Evolutionary conservation across 1,139 yeast genomes (phyloP), one percentile per base, ranked within the genome.

Genomic region (Sugiyamaella novakii): DNA sequence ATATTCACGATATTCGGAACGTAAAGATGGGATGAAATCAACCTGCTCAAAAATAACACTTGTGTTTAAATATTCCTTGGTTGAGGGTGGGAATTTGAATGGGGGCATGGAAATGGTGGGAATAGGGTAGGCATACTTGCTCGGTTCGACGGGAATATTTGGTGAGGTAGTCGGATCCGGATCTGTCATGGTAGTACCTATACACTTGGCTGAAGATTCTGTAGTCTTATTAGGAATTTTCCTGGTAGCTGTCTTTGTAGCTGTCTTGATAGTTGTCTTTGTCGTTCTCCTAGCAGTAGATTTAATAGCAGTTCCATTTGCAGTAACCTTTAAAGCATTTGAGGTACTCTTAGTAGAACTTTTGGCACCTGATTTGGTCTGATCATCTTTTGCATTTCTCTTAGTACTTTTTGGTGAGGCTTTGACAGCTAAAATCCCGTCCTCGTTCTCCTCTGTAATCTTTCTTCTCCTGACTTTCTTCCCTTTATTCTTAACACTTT

Each of bases 1-100:
- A 18, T 39, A 39, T 19, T 39, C 43, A 15, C 29, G 19, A 12
- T 39, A 39, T 39, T 29, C 43, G n/a, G 43, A 39, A 5, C 43
- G 43, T 8, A 21, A 28, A 18, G 43, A n/a, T 21, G 19, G 5
- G n/a, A 30, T 21, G 18, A 29, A 29, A 11, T 39, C 43, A 2
- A 17, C 29, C 8, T 28, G 15, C 10, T 39, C 36, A 18, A 39
- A 19, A 21, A 30, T 15, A 4, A 29, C n/a, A 12, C 33, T 21
- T 11, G 33, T 21, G 10, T 27, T 25, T 5, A 27, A 24, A 19
- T 21, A 10, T 15, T 29, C 28, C 10, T 14, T 39, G 2, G 28
- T 21, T 7, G 18, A 12, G 3, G 17, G 29, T 3, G 35, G 28
- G 28, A 29, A 29, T 29, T 29, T 29, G 12, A 19, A 18, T 18